Evolutionary conservation across 305 asterid species (phyloP).

Genomic region (Euphrasia arctica): DNA sequence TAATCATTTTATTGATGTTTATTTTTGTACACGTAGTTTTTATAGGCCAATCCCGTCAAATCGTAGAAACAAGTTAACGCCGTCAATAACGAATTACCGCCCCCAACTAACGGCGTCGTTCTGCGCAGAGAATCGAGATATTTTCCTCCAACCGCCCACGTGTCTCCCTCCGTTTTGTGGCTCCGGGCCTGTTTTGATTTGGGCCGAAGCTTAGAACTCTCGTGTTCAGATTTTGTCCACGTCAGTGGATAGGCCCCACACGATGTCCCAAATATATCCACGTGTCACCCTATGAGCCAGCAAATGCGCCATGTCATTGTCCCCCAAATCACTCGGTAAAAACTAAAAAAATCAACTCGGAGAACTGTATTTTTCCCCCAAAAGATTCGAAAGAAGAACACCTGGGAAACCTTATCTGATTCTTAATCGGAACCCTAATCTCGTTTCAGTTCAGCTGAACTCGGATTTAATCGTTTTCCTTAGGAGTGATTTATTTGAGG

Average conservation of each 20-base stretch:
- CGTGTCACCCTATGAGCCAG: slow-evolving; percentile 31
- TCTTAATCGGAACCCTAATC: slow-evolving; percentile 24
- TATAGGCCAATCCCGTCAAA: too few relatives aligned
- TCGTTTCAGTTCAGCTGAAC: background rate
- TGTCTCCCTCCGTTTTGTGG: slow-evolving; percentile 33
- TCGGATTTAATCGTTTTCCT: background rate
- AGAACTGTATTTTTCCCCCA: background rate
- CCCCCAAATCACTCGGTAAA: slow-evolving; percentile 17
- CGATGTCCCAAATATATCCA: background rate
- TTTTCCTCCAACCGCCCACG: slow-evolving; percentile 35
- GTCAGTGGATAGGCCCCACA: slow-evolving; percentile 12
- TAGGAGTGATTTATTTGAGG: slow-evolving; percentile 19
- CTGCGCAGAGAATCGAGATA: slow-evolving; percentile 22
- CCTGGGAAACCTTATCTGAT: slow-evolving; percentile 33
- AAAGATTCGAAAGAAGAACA: slow-evolving; percentile 2
- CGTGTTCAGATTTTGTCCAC: slow-evolving; percentile 41
- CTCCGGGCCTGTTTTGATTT: slow-evolving; percentile 38
- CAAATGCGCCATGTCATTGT: slow-evolving; percentile 29
- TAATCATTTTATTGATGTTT: too few relatives aligned
- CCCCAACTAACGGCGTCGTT: slow-evolving; percentile 24
- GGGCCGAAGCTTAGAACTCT: background rate
- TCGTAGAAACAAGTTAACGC: slow-evolving; percentile 3
- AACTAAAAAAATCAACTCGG: slow-evolving; percentile 6
- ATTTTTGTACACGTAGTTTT: too few relatives aligned
- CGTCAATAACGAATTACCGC: slow-evolving; percentile 15